These are phyloP conservation scores for Cornus controversa DNA, from an alignment of 148 eudicot genomes.

Conservation along the genomic window DNA sequence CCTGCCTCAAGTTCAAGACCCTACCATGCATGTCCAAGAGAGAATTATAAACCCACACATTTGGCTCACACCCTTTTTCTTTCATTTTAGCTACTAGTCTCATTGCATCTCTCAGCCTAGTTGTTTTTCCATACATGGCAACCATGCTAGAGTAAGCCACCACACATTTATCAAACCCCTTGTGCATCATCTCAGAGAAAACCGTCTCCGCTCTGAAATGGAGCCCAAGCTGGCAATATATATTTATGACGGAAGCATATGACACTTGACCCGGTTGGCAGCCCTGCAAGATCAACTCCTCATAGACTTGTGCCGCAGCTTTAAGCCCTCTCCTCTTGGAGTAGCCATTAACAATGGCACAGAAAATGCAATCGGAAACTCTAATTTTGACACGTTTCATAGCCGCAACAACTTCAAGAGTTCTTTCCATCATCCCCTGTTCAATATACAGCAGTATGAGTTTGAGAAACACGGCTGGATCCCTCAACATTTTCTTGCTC, in stretches of 20 bases:
- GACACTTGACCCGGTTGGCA: conserved; percentile 91
- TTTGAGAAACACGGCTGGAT: conserved; percentile 71
- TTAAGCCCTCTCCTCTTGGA: conserved; percentile 63
- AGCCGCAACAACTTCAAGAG: conserved; percentile 46
- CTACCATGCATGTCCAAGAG: conserved; percentile 75
- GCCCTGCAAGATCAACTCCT: conserved; percentile 43
- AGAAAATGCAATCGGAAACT: conserved; percentile 83
- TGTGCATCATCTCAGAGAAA: conserved; percentile 63
- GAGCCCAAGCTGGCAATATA: conserved; percentile 58
- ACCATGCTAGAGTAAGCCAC: conserved; percentile 95
- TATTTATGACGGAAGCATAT: conserved; percentile 64
- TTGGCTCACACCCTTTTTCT: conserved; percentile 74
- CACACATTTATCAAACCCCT: conserved; percentile 72
- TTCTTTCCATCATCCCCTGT: conserved; percentile 59
- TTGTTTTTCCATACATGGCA: conserved; percentile 72
- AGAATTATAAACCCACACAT: conserved; percentile 89
- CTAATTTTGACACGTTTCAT: conserved; percentile 54
- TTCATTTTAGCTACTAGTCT: conserved; percentile 87
- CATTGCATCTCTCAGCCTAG: conserved; percentile 68
- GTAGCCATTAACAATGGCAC: conserved; percentile 79
- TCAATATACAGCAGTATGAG: conserved; percentile 71
- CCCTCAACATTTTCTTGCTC: conserved; percentile 64
- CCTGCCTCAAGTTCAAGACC: conserved; percentile 53
- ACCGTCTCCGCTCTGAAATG: conserved; percentile 51
- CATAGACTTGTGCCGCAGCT: conserved; percentile 52